Conservation (phyloP, 2,329 filamentous ascomycete genomes). For the Fusarium begoniae region DNA sequence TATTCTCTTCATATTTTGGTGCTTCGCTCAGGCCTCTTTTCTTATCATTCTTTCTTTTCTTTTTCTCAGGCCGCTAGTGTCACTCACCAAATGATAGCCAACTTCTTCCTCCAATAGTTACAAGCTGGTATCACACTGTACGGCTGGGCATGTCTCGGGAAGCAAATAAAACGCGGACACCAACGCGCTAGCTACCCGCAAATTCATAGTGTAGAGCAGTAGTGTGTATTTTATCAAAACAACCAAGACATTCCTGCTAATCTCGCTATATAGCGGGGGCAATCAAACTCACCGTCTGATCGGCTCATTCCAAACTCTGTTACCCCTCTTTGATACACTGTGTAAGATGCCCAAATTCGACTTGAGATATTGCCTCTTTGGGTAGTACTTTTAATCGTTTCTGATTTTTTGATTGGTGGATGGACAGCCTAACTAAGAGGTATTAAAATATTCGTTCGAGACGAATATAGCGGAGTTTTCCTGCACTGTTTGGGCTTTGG, state of each 20-base stretch:
- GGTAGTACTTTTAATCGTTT: neutral
- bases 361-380: neutral
- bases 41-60: neutral
- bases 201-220: too few species aligned
- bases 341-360: neutral
- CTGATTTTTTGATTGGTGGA: neutral
- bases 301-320: too few species aligned
- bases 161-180: neutral
- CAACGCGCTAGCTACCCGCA: neutral
- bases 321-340: neutral
- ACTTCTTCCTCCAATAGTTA: neutral
- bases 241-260: neutral
- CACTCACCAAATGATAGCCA: neutral
- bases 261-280: neutral
- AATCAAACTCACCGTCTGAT: neutral
- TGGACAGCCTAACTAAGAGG: fast-evolving
- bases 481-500: neutral
- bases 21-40: neutral
- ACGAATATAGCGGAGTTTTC: neutral
- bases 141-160: neutral
- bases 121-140: neutral
- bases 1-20: neutral
- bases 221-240: neutral
- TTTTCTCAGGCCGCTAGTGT: neutral
- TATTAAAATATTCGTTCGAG: neutral